Conservation (phyloP, 345 rosid species). For the Acer yangbiense region DNA sequence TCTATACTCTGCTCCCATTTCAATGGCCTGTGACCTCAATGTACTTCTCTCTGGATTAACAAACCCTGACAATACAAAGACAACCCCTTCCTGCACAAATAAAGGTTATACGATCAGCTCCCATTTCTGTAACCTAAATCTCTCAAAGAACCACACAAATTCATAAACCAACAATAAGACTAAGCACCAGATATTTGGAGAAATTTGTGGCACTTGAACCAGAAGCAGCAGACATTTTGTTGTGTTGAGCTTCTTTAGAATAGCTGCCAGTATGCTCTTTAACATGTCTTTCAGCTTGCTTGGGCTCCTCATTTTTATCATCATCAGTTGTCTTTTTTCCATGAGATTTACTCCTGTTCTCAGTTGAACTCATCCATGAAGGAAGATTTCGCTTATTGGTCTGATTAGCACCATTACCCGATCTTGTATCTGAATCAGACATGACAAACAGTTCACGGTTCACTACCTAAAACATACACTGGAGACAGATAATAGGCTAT, state of each 20-base stretch:
- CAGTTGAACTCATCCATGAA: constrained; percentile 72
- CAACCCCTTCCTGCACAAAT: constrained; percentile 78
- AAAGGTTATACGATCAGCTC: constrained; percentile 23
- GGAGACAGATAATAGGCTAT: not conserved
- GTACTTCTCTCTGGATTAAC: constrained; percentile 84
- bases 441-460: constrained; percentile 23
- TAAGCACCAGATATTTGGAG: constrained; percentile 67
- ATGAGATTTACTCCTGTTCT: constrained; percentile 23
- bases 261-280: constrained; percentile 13
- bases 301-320: constrained; percentile 6
- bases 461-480: not conserved
- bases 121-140: constrained; percentile 11
- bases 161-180: constrained; percentile 8
- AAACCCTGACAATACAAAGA: constrained; percentile 83
- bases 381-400: constrained; percentile 69
- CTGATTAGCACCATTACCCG: constrained; percentile 29
- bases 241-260: constrained; percentile 5
- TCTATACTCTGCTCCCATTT: constrained; percentile 84
- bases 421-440: constrained; percentile 39
- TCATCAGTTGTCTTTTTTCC: constrained; percentile 37
- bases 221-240: constrained; percentile 20
- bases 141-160: not conserved
- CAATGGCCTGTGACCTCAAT: constrained; percentile 77
- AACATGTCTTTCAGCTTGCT: constrained; percentile 14
- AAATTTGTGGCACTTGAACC: constrained; percentile 28